A percentile compares a stretch with the other conserved stretches of the same genome.
These are phyloP conservation scores for Penicillium sp. DNA, from an alignment of 2,329 filamentous ascomycete genomes.

Conservation along the genomic window DNA sequence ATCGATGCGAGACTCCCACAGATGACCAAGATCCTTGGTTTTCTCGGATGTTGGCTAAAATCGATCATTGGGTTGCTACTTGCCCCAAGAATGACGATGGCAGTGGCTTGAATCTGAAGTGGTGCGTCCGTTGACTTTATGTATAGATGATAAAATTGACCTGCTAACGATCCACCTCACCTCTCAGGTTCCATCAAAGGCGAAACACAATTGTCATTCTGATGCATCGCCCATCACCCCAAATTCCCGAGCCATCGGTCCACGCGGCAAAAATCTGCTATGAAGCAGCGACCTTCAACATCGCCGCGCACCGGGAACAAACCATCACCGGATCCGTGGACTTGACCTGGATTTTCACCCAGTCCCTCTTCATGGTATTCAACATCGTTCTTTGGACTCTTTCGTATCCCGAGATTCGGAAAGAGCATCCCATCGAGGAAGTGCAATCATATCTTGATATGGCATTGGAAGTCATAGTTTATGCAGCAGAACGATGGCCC, in stretches of 20 bases:
- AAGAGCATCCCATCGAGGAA: conserved; percentile 69
- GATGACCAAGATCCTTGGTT: conserved; percentile 89
- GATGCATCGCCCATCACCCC: conserved; percentile 86
- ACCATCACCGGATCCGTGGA: conserved; percentile 75
- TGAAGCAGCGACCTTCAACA: conserved; percentile 78
- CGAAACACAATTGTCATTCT: conserved; percentile 89
- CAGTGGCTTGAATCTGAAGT: conserved; percentile 73
- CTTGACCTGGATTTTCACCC: conserved; percentile 90
- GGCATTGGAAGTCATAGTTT: conserved; percentile 75
- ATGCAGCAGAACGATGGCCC: conserved; percentile 86
- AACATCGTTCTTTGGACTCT: conserved; percentile 91
- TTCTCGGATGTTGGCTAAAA: conserved; percentile 71
- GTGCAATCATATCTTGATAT: conserved; percentile 73
- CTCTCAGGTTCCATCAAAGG: conserved; percentile 60
- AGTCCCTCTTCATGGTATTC: conserved; percentile 86
- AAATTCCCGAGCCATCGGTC: conserved; percentile 80
- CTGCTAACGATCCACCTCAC: conserved; percentile 8
- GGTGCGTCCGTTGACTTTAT: conserved; percentile 56
- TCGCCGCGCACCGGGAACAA: conserved; percentile 77
- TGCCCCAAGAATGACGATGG: conserved; percentile 71
- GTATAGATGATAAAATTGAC: neutral
- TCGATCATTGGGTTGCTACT: conserved; percentile 76
- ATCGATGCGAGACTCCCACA: conserved; percentile 73
- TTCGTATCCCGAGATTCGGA: conserved; percentile 81
- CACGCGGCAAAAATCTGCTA: conserved; percentile 80